Percentiles rank a stretch among this genome's conserved stretches.
Conservation (phyloP, 257 asterid species). For the Solanum sitiens region DNA sequence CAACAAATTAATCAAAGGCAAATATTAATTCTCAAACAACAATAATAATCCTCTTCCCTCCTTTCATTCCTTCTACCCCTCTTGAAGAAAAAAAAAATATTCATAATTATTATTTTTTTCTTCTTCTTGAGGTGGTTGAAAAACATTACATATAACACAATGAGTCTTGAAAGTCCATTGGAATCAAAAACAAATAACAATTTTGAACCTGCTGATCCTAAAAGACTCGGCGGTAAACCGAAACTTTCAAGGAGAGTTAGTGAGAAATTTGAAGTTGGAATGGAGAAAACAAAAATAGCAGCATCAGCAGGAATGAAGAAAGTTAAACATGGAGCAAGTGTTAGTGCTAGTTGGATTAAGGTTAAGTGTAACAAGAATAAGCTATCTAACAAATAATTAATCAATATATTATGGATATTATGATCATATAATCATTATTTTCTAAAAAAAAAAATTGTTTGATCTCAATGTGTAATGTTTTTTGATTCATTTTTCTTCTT, state of each 20-base stretch:
- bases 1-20: neutral
- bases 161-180: slow-evolving; percentile 11
- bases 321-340: slow-evolving; percentile 39
- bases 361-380: slow-evolving; percentile 35
- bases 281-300: slow-evolving; percentile 45
- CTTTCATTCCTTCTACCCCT: neutral
- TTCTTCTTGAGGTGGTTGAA: neutral
- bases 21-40: neutral
- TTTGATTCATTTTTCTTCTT: neutral
- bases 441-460: neutral
- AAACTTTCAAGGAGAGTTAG: slow-evolving; percentile 19
- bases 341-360: slow-evolving; percentile 52
- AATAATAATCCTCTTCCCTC: neutral
- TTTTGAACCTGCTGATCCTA: neutral
- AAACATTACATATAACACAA: neutral
- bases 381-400: slow-evolving; percentile 37
- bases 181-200: neutral
- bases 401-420: neutral
- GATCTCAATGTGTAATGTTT: neutral
- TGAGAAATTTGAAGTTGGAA: slow-evolving; percentile 26
- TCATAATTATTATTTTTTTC: neutral
- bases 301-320: slow-evolving; percentile 39
- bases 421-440: neutral
- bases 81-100: neutral
- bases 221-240: slow-evolving; percentile 20